Conservation (phyloP, 1,284 basidiomycete species). For the Malassezia obtusa region DNA sequence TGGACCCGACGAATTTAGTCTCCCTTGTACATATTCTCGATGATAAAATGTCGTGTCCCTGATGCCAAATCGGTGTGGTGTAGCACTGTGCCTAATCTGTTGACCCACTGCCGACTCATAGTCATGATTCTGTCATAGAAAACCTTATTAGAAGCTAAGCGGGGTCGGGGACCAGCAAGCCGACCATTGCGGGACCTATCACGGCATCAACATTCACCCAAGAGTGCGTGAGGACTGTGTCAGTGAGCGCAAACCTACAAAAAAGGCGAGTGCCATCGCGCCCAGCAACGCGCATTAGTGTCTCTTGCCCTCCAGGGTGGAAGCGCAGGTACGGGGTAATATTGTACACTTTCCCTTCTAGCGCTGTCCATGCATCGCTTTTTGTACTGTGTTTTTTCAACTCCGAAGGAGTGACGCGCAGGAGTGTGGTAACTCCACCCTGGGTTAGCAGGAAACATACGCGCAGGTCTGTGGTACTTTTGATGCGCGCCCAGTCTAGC, state of each 20-base stretch:
- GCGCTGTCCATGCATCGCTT: constrained; percentile 87
- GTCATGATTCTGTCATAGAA: no score
- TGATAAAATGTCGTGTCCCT: no score
- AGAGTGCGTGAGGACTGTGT: constrained; percentile 54
- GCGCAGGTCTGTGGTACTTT: constrained; percentile 55
- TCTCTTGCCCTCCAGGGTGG: constrained; percentile 87
- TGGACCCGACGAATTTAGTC: no score
- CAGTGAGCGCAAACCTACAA: constrained; percentile 53
- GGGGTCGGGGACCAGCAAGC: constrained; percentile 53
- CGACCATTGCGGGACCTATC: constrained; percentile 81
- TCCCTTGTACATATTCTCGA: no score
- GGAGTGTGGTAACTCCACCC: constrained; percentile 36
- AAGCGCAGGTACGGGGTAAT: constrained; percentile 83
- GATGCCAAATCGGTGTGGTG: no score
- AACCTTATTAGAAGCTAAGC: no score
- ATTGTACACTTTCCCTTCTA: constrained; percentile 92
- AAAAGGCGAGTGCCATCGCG: constrained; percentile 88
- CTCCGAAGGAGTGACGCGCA: constrained; percentile 71
- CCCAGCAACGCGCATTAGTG: constrained; percentile 90
- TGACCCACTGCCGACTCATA: no score
- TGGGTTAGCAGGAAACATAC: constrained; percentile 8
- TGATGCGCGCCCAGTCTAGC: constrained; percentile 82
- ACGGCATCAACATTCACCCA: constrained; percentile 94
- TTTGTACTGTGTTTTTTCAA: constrained; percentile 70
- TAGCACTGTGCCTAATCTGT: no score